Base-by-base conservation (phyloP, 2,329 filamentous ascomycete genomes). In the Penicillium sp. region DNA sequence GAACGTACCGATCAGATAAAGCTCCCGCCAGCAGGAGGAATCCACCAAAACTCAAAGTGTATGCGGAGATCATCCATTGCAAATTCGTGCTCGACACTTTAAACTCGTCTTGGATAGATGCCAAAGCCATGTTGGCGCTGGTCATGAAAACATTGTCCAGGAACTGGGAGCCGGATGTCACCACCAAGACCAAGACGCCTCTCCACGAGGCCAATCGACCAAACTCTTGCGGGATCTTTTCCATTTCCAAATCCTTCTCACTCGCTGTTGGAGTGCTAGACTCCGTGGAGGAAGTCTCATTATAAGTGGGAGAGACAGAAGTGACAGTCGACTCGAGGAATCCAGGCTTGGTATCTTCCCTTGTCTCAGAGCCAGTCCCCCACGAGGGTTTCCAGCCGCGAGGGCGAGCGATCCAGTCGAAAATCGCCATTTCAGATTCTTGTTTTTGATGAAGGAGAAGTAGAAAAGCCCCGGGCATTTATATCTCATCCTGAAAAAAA, bases 91-190 rank as follows among this genome's bases (percentile, higher is more conserved):
- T 52, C 22, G 56, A 50, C 1, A 65, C 59, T 11, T 51, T 44
- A 14, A 66, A 65, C 22, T 64, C 61, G 13, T 59, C 51, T 31
- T 68, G 64, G 6, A 68, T 66, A 1, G 65, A 63, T 0, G 65
- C 61, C 15, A 68, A 41, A 2, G 64, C 62, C 36, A 68, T 65
- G 30, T 68, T 68, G 12, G 65, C 56, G 17, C 61, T 60, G 1
- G 63, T 66, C 63, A 69, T 69, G 44, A 68, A 69, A 11, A 69
- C 62, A 42, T 69, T 69, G 35, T 69, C 66, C 30, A 69, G 59
- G 25, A 68, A 57, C 32, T 69, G 66, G 5, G 66, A 64, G 30
- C 65, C 65, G 17, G 64, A 67, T 3, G 66, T 69, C 13, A 63
- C 60, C 13, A 66, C 38, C 20, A 69, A 47, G 16, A 69, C 60